A percentile compares a stretch with the other conserved stretches of the same genome.
These are phyloP conservation scores for Thalassiosira allenii DNA, from an alignment of 352 stramenopile genomes.

Conservation along the genomic window DNA sequence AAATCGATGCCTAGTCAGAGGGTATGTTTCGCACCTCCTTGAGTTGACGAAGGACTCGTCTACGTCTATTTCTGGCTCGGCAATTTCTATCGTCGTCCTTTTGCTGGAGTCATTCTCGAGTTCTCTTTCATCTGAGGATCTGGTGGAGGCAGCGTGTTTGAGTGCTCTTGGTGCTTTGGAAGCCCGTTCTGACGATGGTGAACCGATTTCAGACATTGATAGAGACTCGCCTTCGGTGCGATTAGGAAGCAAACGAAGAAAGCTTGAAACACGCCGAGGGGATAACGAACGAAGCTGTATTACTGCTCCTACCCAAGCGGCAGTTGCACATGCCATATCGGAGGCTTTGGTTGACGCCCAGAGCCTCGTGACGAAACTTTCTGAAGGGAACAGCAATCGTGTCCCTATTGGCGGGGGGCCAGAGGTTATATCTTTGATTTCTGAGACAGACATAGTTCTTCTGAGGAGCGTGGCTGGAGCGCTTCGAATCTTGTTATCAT, in stretches of 20 bases:
- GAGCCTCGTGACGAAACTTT: slow-evolving; percentile 21
- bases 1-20: slow-evolving; percentile 39
- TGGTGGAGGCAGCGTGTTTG: slow-evolving; percentile 41
- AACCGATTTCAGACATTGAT: slow-evolving; percentile 4
- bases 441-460: slow-evolving; percentile 30
- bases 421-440: slow-evolving; percentile 36
- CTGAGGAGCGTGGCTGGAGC: slow-evolving; percentile 29
- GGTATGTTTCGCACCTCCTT: slow-evolving; percentile 56
- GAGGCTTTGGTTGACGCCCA: slow-evolving; percentile 32
- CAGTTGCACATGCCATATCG: slow-evolving; percentile 34
- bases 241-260: slow-evolving; percentile 60
- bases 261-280: slow-evolving; percentile 24
- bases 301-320: slow-evolving; percentile 17
- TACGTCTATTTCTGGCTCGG: slow-evolving; percentile 36
- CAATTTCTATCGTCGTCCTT: slow-evolving; percentile 46
- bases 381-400: background rate
- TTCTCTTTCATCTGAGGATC: background rate
- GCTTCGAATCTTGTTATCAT: slow-evolving; percentile 53
- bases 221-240: slow-evolving; percentile 18
- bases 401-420: slow-evolving; percentile 4
- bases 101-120: slow-evolving; percentile 25
- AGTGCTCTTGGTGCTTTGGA: slow-evolving; percentile 39
- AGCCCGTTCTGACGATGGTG: background rate
- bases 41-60: slow-evolving; percentile 43
- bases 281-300: background rate